phyloP scores from a whole-genome alignment of 2,329 filamentous ascomycete genomes.

The Aspergillus brunneoviolaceus region DNA sequence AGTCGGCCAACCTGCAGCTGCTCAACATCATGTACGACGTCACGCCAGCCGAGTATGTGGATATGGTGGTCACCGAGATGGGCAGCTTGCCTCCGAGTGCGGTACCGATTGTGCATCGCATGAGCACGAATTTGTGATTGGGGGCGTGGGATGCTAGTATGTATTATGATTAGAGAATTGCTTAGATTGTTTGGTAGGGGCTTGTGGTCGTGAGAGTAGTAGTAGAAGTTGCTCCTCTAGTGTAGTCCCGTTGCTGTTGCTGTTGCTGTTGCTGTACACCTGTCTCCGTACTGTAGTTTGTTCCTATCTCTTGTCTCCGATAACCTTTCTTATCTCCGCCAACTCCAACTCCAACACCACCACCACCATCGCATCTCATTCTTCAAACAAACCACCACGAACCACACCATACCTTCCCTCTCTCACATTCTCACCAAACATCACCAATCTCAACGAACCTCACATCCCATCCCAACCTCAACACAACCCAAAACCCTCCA shows the following conservation, averaged over 20 bases:
- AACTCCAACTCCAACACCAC: not conserved
- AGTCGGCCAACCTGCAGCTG: constrained; percentile 61
- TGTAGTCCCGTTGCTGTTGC: too few relatives aligned
- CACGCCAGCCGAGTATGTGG: constrained; percentile 81
- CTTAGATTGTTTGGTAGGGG: not conserved
- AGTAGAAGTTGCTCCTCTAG: too few relatives aligned
- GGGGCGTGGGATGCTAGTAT: not conserved
- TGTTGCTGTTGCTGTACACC: too few relatives aligned
- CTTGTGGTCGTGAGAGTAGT: not conserved
- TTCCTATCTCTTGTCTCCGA: not conserved
- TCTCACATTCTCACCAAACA: too few relatives aligned
- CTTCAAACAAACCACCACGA: not conserved
- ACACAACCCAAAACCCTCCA: not conserved
- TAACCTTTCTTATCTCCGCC: not conserved
- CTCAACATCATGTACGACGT: constrained; percentile 86
- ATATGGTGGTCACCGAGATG: constrained; percentile 87
- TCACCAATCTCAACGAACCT: not conserved
- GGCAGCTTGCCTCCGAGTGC: constrained; percentile 83
- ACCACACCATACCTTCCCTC: not conserved
- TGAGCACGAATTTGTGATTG: constrained; percentile 48
- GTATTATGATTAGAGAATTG: not conserved
- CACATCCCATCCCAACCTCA: not conserved
- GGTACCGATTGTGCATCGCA: constrained; percentile 70
- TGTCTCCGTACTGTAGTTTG: not conserved
- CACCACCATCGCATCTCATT: not conserved